Conservation (phyloP, 352 stramenopile species). For the Aphanomyces invadans region DNA sequence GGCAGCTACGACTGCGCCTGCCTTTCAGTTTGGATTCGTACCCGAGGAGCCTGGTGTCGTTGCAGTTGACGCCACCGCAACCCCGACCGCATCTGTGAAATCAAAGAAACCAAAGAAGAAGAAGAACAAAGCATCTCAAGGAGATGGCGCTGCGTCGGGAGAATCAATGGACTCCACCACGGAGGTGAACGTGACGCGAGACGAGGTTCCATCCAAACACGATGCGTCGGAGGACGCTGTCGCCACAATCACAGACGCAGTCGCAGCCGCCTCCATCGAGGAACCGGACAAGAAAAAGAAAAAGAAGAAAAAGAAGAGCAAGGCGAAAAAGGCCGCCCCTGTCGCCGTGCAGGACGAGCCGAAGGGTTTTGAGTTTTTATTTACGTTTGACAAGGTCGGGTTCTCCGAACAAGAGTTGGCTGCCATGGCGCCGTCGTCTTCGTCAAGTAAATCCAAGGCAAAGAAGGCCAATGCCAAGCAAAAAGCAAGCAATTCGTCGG, state of each 20-base stretch:
- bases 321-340: neutral
- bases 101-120: slow-evolving; percentile 6
- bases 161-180: too few relatives aligned
- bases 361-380: slow-evolving; percentile 15
- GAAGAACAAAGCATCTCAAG: neutral
- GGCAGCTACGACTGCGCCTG: neutral
- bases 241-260: neutral
- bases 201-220: too few relatives aligned
- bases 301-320: slow-evolving; percentile 6
- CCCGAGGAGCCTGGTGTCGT: neutral
- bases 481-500: neutral
- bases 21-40: slow-evolving; percentile 11
- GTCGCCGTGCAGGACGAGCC: neutral
- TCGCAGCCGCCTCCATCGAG: neutral
- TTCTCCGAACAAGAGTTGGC: slow-evolving; percentile 14
- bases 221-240: too few relatives aligned
- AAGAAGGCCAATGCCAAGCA: neutral
- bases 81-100: neutral
- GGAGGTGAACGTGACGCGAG: too few relatives aligned
- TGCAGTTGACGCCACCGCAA: neutral
- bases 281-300: neutral
- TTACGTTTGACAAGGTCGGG: slow-evolving; percentile 15
- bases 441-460: slow-evolving; percentile 8
- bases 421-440: neutral
- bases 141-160: neutral